Conservation (phyloP, 202 grass and related monocot genomes). For the Carex sylvatica region DNA sequence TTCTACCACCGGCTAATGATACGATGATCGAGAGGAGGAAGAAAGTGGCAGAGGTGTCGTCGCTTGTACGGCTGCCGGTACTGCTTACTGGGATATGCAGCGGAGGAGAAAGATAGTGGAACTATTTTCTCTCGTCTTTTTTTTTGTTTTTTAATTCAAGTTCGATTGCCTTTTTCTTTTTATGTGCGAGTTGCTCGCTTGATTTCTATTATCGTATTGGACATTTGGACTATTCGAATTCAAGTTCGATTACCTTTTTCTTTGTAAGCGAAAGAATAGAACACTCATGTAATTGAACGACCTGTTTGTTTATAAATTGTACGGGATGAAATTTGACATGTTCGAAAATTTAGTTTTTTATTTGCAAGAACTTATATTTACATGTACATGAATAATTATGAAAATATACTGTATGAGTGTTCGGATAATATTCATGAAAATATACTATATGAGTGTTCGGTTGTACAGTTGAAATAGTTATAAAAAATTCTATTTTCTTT, state of each 20-base stretch:
- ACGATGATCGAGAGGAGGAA: background rate
- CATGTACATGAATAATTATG: no score
- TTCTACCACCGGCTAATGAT: slow-evolving; percentile 29
- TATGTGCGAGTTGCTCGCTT: background rate
- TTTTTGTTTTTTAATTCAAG: background rate
- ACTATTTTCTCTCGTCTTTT: background rate
- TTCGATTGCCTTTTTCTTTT: background rate
- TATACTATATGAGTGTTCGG: no score
- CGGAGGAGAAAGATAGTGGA: slow-evolving; percentile 40
- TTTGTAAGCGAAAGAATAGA: background rate
- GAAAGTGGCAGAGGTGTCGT: slow-evolving; percentile 5
- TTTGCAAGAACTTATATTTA: no score
- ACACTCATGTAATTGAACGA: background rate
- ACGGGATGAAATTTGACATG: no score
- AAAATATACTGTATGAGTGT: no score
- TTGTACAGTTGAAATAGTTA: no score
- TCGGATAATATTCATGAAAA: no score
- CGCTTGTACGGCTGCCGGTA: slow-evolving; percentile 50
- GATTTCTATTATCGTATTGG: background rate
- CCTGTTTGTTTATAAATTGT: no score
- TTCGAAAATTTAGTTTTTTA: no score
- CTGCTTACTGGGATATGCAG: slow-evolving; percentile 78
- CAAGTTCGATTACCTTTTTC: no score
- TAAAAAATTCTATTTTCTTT: no score
- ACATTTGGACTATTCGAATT: background rate